Evolutionary conservation across 192 early-diverging fungal genomes (phyloP).

Genomic region (Gamsiella multidivaricata): DNA sequence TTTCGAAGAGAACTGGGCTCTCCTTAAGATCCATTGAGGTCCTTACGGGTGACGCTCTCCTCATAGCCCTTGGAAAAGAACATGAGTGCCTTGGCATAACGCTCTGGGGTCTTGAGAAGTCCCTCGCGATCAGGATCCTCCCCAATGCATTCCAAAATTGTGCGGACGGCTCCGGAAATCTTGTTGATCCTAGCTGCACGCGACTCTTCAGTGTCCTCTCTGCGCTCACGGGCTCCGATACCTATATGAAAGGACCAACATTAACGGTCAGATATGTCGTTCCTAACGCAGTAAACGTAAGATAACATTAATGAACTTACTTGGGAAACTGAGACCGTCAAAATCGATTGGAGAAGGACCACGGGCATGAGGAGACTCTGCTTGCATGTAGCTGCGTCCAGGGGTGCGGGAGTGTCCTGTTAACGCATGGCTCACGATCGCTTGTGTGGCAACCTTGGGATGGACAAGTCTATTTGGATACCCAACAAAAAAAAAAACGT

Average conservation of each 20-base stretch:
- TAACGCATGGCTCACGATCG: conserved; percentile 25
- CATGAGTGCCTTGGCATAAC: conserved; percentile 97
- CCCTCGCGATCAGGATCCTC: conserved; percentile 97
- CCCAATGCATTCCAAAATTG: conserved; percentile 92
- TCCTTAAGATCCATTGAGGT: not conserved
- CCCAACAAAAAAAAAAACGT: not conserved
- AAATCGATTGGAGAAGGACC: conserved; percentile 67
- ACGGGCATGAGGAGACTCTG: conserved; percentile 33
- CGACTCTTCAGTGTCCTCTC: conserved; percentile 84
- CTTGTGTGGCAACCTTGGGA: conserved; percentile 21
- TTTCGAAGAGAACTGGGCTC: not conserved
- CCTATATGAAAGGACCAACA: conserved; percentile 60
- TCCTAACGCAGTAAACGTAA: no score
- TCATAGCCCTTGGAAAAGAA: conserved; percentile 99
- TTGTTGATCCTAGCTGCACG: conserved; percentile 75
- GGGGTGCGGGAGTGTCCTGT: conserved; percentile 30
- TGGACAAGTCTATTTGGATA: conserved; percentile 21
- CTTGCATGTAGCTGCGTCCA: conserved; percentile 34
- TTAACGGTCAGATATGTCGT: not conserved
- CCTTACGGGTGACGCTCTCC: conserved; percentile 77
- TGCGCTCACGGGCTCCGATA: conserved; percentile 83
- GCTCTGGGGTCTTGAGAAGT: conserved; percentile 92
- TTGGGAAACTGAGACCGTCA: conserved; percentile 86
- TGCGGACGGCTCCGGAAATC: conserved; percentile 87
- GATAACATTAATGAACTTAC: conserved; percentile 64